Base-by-base conservation (phyloP, 441 rosid genomes). In the Lepidium campestre region DNA sequence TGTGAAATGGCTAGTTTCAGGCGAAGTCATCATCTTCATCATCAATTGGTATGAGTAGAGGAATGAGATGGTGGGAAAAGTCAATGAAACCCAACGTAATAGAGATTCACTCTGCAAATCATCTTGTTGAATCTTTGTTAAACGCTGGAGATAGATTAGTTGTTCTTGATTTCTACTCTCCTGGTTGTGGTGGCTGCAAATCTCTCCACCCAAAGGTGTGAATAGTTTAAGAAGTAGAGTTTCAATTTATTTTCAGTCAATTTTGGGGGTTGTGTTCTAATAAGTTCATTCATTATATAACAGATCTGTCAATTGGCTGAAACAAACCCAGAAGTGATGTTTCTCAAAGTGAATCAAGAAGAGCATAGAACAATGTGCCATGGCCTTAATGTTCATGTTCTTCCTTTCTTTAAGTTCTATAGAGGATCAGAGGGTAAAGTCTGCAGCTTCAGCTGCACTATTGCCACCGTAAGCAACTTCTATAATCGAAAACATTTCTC, bases 121-220 rank as follows among this genome's bases (percentile, higher is more conserved):
- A 89, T 57, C 87, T 87, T 27, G 89, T 80, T 5, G 78, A 67
- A 35, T 67, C 88, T 12, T 77, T 89, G 69, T n/a, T 55, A 7
- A 75, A 74, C 27, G 86, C 87, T 53, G 94, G 87, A 1, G 92
- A 89, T 63, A 74, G 71, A 66, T 75, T 91, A 64, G 87, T 85
- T 37, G 68, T 91, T 40, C 62, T 91, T 39, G 84, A 79, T 55
- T 89, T 91, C 69, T 91, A 82, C 76, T 87, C 94, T 2, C 94
- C 92, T 40, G 86, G 78, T 20, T 91, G 96, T 77, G 96, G 96
- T 15, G 96, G 89, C 57, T 91, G 97, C 83, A 89, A 64, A 79
- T 46, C 85, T 64, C 89, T 91, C 13, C 90, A 83, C 72, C 98
- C 96, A 7, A 87, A 86, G 91, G 96, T 85, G 60, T 22, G 9